These are phyloP conservation scores for Talaromyces stipitatus DNA, from an alignment of 495 filamentous ascomycete genomes.

Conservation along the genomic window DNA sequence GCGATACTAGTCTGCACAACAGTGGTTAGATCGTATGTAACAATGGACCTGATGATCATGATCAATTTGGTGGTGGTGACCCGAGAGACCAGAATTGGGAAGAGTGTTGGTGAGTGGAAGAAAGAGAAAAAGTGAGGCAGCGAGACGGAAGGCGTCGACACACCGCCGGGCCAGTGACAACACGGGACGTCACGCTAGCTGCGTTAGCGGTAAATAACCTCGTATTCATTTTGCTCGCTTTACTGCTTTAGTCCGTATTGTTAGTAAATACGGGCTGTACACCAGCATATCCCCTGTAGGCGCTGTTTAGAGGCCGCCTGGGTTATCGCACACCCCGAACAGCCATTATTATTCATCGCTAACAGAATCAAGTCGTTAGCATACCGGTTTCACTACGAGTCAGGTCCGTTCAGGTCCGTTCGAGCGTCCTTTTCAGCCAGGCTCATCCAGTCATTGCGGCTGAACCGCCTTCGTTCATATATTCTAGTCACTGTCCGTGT, in stretches of 20 bases:
- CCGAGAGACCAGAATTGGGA: neutral
- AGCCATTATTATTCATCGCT: neutral
- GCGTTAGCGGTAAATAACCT: no score
- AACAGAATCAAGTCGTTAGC: no score
- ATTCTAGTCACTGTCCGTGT: no score
- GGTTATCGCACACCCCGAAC: neutral
- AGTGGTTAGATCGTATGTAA: neutral
- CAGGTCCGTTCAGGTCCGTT: neutral
- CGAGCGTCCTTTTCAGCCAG: neutral
- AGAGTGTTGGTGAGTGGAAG: slow-evolving; percentile 1
- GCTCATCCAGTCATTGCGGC: neutral
- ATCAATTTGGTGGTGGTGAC: no score
- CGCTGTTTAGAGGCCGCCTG: neutral
- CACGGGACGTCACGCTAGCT: neutral
- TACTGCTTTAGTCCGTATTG: neutral
- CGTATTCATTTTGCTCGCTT: neutral
- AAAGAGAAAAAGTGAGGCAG: slow-evolving; percentile 35
- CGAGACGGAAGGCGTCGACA: slow-evolving; percentile 35
- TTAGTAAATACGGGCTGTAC: neutral
- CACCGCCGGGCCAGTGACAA: slow-evolving; percentile 17
- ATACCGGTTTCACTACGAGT: neutral
- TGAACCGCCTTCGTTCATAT: no score
- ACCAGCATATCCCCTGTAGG: neutral
- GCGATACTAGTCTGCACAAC: neutral
- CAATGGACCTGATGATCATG: neutral